phyloP scores from a whole-genome alignment of 495 filamentous ascomycete species.

The Tuber brumale region DNA sequence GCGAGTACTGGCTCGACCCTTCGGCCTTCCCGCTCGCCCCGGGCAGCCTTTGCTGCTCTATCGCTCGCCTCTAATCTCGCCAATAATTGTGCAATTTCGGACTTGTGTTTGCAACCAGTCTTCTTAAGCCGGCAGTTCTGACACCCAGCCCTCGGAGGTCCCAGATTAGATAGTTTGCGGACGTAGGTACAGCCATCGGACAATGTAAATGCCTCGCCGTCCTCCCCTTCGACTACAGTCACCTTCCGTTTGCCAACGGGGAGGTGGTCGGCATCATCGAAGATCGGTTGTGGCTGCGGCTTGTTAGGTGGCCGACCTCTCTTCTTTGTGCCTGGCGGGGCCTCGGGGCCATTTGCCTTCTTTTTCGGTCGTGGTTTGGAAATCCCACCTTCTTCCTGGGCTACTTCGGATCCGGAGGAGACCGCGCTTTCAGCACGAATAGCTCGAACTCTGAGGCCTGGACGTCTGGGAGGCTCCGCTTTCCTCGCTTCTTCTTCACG shows the following conservation, averaged over 20 bases:
- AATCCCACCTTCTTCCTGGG: constrained; percentile 9
- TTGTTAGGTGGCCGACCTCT: constrained; percentile 23
- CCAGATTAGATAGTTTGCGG: constrained; percentile 37
- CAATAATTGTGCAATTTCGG: constrained; percentile 35
- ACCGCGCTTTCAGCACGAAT: constrained; percentile 15
- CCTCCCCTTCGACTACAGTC: constrained; percentile 15
- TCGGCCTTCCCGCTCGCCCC: constrained; percentile 8
- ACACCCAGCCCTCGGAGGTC: constrained; percentile 37
- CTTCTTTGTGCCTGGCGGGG: constrained; percentile 16
- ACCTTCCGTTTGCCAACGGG: constrained; percentile 15
- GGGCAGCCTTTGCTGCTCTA: constrained; percentile 17
- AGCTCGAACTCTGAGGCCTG: constrained; percentile 33
- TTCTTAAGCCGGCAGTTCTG: constrained; percentile 40
- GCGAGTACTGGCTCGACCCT: constrained; percentile 3
- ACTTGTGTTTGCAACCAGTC: constrained; percentile 40
- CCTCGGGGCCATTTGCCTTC: constrained; percentile 25
- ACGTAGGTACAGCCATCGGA: constrained; percentile 39
- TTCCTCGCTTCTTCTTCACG: constrained; percentile 31
- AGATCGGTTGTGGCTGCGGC: neutral
- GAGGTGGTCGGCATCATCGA: neutral
- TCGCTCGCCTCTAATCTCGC: constrained; percentile 26
- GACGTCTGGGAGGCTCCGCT: constrained; percentile 31
- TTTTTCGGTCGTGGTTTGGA: constrained; percentile 21
- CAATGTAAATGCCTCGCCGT: constrained; percentile 32
- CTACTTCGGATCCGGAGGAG: neutral